Evolutionary conservation across 805 yeast species (phyloP).

Genomic region (Jamesozyma lodderae): DNA sequence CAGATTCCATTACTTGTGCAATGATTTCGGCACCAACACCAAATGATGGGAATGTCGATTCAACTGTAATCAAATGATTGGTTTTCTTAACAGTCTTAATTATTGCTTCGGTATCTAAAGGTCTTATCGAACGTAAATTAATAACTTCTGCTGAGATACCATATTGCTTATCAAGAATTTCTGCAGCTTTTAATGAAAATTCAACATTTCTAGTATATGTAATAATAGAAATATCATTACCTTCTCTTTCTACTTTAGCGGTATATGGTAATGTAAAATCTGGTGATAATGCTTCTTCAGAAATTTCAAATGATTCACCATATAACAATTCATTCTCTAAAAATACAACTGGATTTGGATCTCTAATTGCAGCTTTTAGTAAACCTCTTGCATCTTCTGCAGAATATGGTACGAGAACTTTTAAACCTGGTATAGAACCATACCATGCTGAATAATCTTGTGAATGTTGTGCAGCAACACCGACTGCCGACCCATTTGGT

Average conservation of each 20-base stretch:
- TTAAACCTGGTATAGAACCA: conserved; percentile 95
- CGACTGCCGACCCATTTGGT: conserved; percentile 99
- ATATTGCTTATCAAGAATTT: conserved; percentile 69
- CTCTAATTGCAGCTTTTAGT: conserved; percentile 93
- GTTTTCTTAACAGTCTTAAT: conserved; percentile 90
- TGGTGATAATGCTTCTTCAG: conserved; percentile 80
- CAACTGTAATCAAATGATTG: conserved; percentile 90
- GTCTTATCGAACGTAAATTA: conserved; percentile 94
- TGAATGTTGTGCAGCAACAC: conserved; percentile 99
- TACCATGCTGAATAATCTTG: conserved; percentile 98
- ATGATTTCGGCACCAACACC: conserved; percentile 98
- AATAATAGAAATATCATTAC: conserved; percentile 81
- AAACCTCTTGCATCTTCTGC: conserved; percentile 95
- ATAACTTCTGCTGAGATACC: conserved; percentile 88
- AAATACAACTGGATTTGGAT: conserved; percentile 95
- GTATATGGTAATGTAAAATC: conserved; percentile 88
- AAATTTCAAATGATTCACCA: conserved; percentile 82
- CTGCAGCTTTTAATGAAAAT: conserved; percentile 85
- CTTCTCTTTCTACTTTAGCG: conserved; percentile 92
- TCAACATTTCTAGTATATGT: conserved; percentile 88
- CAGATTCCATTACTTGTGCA: conserved; percentile 97
- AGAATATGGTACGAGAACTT: conserved; percentile 90
- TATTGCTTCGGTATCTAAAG: conserved; percentile 83
- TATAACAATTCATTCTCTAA: conserved; percentile 93
- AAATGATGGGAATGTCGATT: conserved; percentile 95